Percentiles rank a stretch among this genome's conserved stretches.
Evolutionary conservation across 345 rosid species (phyloP).

Genomic region (Eucalyptus erythrocorys): DNA sequence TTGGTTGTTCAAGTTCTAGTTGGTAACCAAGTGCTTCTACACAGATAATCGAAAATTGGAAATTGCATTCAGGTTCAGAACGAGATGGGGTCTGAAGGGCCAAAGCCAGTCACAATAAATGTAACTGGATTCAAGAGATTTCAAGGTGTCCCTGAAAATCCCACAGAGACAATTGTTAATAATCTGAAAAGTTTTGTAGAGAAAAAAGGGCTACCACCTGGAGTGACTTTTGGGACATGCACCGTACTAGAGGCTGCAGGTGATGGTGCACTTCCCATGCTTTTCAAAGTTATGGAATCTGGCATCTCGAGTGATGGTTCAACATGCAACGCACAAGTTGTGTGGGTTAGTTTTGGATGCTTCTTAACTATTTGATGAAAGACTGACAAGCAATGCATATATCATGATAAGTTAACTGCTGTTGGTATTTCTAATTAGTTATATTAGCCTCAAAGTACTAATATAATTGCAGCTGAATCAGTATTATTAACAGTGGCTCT

Average conservation of each 20-base stretch:
- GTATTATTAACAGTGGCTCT: neutral
- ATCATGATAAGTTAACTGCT: neutral
- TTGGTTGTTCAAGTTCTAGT: neutral
- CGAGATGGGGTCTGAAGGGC: conserved; percentile 73
- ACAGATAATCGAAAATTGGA: conserved; percentile 16
- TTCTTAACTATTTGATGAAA: neutral
- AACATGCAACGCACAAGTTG: conserved; percentile 22
- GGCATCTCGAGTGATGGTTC: conserved; percentile 15
- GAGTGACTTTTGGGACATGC: conserved; percentile 58
- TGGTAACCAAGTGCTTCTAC: neutral
- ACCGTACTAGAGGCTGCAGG: conserved; percentile 74
- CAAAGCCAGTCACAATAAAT: conserved; percentile 43
- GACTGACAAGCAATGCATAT: neutral
- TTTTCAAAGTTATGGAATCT: conserved; percentile 48
- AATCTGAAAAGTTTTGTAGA: conserved; percentile 40
- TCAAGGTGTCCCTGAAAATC: conserved; percentile 62
- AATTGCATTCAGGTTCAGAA: conserved; percentile 10
- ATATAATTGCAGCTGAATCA: neutral
- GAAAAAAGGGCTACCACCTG: conserved; percentile 48
- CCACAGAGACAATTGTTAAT: conserved; percentile 58
- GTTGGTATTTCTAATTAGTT: neutral
- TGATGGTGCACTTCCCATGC: conserved; percentile 45
- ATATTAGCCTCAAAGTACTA: neutral
- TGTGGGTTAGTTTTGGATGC: conserved; percentile 46
- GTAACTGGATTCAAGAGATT: conserved; percentile 84